phyloP scores from a whole-genome alignment of 306 rosid species.

The Elaeagnus macrophylla region DNA sequence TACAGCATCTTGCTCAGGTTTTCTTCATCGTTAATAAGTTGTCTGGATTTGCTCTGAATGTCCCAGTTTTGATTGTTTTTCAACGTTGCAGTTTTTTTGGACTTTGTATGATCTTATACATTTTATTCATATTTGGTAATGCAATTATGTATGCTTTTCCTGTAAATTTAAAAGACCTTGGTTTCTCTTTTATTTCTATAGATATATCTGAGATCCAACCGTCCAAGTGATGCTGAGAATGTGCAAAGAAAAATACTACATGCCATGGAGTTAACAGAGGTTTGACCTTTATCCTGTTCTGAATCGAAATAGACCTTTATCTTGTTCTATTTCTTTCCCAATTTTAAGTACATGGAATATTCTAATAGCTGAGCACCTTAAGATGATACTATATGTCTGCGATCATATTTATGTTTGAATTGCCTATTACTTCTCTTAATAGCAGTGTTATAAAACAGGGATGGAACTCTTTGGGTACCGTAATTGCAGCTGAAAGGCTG shows the following conservation, averaged over 20 bases:
- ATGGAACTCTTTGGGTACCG: conserved; percentile 70
- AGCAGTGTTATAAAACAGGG: conserved; percentile 41
- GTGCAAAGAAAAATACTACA: conserved; percentile 76
- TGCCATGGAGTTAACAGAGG: conserved; percentile 72
- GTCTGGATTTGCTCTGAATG: neutral
- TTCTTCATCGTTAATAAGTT: conserved; percentile 7
- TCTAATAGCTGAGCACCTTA: too few relatives aligned
- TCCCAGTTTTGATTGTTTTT: neutral
- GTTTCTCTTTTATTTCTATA: conserved; percentile 10
- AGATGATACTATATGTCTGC: too few relatives aligned
- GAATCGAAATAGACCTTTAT: conserved; percentile 13
- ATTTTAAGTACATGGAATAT: neutral
- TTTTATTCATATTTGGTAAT: too few relatives aligned
- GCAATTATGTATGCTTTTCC: too few relatives aligned
- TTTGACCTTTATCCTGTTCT: conserved; percentile 11
- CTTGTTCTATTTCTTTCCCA: neutral
- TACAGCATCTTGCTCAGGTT: conserved; percentile 79
- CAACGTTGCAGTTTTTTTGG: neutral
- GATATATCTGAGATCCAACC: conserved; percentile 63
- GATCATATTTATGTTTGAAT: too few relatives aligned
- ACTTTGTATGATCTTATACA: neutral
- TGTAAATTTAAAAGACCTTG: neutral
- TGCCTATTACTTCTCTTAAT: neutral
- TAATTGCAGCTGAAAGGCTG: conserved; percentile 62
- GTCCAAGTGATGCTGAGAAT: conserved; percentile 56